These are phyloP conservation scores for Dalbergia cultrata DNA, from an alignment of 306 rosid species.

Conservation along the genomic window DNA sequence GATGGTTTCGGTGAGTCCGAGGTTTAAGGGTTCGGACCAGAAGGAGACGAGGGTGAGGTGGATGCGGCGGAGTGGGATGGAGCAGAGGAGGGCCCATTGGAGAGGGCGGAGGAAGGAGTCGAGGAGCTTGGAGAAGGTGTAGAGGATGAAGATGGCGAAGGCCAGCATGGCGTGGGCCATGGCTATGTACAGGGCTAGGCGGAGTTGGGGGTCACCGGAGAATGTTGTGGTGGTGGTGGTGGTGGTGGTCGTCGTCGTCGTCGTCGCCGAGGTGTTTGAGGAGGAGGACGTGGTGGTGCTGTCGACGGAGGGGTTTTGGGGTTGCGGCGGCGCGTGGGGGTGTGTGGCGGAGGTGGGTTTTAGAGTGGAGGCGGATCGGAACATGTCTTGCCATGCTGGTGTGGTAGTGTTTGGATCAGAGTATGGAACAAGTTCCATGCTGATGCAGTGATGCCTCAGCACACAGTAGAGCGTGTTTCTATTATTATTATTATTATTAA, in stretches of 20 bases:
- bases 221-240: background rate
- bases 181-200: slow-evolving; percentile 88
- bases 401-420: slow-evolving; percentile 62
- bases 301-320: background rate
- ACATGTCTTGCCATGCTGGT: slow-evolving; percentile 98
- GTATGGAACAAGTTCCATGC: slow-evolving; percentile 79
- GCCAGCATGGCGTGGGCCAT: slow-evolving; percentile 95
- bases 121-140: slow-evolving; percentile 70
- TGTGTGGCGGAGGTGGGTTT: slow-evolving; percentile 54
- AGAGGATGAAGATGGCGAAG: slow-evolving; percentile 76
- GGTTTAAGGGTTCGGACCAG: slow-evolving; percentile 76
- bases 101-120: slow-evolving; percentile 84
- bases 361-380: slow-evolving; percentile 81
- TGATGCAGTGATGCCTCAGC: slow-evolving; percentile 22
- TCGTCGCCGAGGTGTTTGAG: no score
- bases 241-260: no score
- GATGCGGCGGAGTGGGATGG: slow-evolving; percentile 86
- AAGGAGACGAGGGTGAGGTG: slow-evolving; percentile 77
- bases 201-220: slow-evolving; percentile 87
- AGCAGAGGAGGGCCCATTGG: slow-evolving; percentile 94
- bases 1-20: slow-evolving; percentile 89
- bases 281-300: slow-evolving; percentile 30
- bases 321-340: slow-evolving; percentile 33
- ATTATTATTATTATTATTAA: no score
- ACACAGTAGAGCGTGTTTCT: background rate